A percentile compares a stretch with the other conserved stretches of the same genome.
These are phyloP conservation scores for Solanum boliviense DNA, from an alignment of 257 asterid genomes.

Conservation along the genomic window DNA sequence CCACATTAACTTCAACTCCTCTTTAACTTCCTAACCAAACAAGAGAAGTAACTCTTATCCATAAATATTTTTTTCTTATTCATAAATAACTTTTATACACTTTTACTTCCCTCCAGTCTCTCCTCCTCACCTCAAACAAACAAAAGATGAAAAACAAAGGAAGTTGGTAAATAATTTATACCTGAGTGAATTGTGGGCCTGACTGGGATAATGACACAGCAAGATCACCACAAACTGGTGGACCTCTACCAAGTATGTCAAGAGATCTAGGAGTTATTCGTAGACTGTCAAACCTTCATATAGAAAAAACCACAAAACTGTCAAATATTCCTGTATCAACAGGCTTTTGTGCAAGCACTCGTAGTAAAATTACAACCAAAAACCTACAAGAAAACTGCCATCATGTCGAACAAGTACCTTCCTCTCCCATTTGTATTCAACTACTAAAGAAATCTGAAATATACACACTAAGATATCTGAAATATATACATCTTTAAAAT, in stretches of 20 bases:
- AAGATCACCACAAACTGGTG: constrained; percentile 99
- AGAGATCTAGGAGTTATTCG: constrained; percentile 98
- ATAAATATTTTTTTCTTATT: background rate
- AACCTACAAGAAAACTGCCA: background rate
- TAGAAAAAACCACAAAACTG: constrained; percentile 11
- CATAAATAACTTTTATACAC: background rate
- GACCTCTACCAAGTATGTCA: constrained; percentile 90
- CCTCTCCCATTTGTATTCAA: background rate
- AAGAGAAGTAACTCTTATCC: background rate
- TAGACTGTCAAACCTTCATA: constrained; percentile 90
- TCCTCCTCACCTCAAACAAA: background rate
- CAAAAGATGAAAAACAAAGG: background rate
- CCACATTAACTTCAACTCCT: background rate
- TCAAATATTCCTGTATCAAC: constrained; percentile 14
- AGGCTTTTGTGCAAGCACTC: background rate
- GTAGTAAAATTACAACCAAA: background rate
- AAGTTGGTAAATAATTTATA: constrained; percentile 6
- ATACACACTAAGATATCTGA: background rate
- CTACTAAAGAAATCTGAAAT: background rate
- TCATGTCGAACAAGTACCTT: background rate
- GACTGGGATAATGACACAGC: constrained; percentile 97
- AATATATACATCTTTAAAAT: background rate
- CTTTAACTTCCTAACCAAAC: background rate
- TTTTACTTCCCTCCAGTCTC: background rate
- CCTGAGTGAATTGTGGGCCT: constrained; percentile 98